Percentiles rank a stretch among this genome's conserved stretches.
Conservation (phyloP, 495 filamentous ascomycete species). For the Clavariopsis aquatica region DNA sequence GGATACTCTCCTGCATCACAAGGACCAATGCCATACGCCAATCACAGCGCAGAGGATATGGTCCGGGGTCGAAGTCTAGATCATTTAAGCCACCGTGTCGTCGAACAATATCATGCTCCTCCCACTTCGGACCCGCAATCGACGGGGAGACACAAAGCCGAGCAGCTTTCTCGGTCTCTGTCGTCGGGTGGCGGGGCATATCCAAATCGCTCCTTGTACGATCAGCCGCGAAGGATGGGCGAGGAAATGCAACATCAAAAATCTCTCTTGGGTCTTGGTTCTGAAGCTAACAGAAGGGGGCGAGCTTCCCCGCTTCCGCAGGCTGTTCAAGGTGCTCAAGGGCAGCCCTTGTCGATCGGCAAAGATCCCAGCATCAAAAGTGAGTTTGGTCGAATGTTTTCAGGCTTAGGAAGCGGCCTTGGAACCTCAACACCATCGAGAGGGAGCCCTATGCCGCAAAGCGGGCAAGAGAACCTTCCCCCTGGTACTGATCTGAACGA, state of each 20-base stretch:
- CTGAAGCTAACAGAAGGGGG: constrained; percentile 65
- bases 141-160: constrained; percentile 27
- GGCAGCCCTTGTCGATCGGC: constrained; percentile 68
- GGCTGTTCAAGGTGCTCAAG: constrained; percentile 88
- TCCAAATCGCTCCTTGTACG: constrained; percentile 23
- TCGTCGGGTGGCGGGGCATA: constrained; percentile 28
- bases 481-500: constrained; percentile 22
- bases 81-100: constrained; percentile 22
- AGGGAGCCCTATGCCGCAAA: constrained; percentile 52
- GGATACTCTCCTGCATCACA: constrained; percentile 23
- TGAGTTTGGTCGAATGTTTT: constrained; percentile 89
- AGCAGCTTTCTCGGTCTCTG: constrained; percentile 33
- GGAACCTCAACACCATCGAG: constrained; percentile 61
- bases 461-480: constrained; percentile 17
- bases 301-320: constrained; percentile 80
- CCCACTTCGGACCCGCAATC: constrained; percentile 36
- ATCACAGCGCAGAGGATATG: constrained; percentile 26
- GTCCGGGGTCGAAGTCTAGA: constrained; percentile 32
- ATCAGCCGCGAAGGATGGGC: constrained; percentile 33
- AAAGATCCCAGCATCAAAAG: constrained; percentile 85
- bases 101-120: constrained; percentile 34
- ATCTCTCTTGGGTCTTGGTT: constrained; percentile 55
- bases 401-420: constrained; percentile 84
- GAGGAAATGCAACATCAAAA: constrained; percentile 39
- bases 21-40: constrained; percentile 10